Evolutionary conservation across 2,329 filamentous ascomycete genomes (phyloP).

Genomic region (Sclerotinia glacialis): DNA sequence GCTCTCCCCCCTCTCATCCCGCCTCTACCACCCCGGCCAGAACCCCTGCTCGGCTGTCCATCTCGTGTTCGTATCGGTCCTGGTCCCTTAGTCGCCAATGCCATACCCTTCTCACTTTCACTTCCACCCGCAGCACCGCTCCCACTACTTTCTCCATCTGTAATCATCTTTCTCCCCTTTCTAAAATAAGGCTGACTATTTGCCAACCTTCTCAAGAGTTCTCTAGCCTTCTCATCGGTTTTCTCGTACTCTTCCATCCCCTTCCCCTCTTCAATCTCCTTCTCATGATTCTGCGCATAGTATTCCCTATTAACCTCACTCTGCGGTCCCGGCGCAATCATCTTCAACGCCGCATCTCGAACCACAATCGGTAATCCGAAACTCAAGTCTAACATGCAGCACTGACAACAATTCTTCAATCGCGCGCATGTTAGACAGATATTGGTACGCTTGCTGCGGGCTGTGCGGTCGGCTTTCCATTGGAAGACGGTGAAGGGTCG

Average conservation of each 20-base stretch:
- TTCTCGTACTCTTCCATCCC: constrained; percentile 91
- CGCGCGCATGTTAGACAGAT: constrained; percentile 96
- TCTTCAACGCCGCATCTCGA: constrained; percentile 93
- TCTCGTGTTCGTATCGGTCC: constrained; percentile 79
- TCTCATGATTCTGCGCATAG: constrained; percentile 96
- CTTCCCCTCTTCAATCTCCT: constrained; percentile 87
- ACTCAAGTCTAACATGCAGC: constrained; percentile 95
- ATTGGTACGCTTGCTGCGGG: constrained; percentile 88
- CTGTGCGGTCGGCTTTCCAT: constrained; percentile 90
- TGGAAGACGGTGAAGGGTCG: constrained; percentile 93
- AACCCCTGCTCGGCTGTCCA: constrained; percentile 47
- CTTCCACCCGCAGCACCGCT: constrained; percentile 37
- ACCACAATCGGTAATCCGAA: constrained; percentile 95
- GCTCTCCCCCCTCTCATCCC: constrained; percentile 47
- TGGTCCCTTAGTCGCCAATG: constrained; percentile 51
- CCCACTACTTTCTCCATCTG: constrained; percentile 35
- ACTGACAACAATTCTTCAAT: constrained; percentile 98
- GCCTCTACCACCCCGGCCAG: constrained; percentile 42
- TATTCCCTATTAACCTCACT: constrained; percentile 95
- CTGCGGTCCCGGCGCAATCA: constrained; percentile 90
- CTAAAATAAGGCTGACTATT: constrained; percentile 94
- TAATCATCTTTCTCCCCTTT: constrained; percentile 69
- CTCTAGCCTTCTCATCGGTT: constrained; percentile 93
- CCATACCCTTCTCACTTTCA: constrained; percentile 42
- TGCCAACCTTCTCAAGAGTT: constrained; percentile 78